phyloP scores from a whole-genome alignment of 768 basidiomycete species.

The Tylopilus plumbeoviolaceoides region DNA sequence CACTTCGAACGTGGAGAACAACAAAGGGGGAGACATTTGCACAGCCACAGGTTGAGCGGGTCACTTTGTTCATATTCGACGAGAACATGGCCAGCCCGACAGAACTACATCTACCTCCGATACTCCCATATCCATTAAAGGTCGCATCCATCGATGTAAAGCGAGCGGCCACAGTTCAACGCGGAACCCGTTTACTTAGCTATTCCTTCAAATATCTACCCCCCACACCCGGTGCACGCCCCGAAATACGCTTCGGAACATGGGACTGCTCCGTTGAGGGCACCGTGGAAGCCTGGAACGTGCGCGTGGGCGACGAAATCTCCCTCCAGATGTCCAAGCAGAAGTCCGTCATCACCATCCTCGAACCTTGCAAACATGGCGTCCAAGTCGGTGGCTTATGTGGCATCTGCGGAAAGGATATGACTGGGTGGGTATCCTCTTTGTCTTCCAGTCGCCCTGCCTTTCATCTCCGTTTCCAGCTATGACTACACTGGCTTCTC shows the following conservation, averaged over 20 bases:
- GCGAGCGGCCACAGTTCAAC: slow-evolving; percentile 44
- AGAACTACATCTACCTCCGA: slow-evolving; percentile 67
- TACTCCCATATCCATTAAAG: slow-evolving; percentile 85
- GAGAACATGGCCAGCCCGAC: slow-evolving; percentile 56
- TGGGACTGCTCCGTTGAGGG: slow-evolving; percentile 92
- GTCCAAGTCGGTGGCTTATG: slow-evolving; percentile 91
- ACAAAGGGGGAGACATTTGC: slow-evolving; percentile 30
- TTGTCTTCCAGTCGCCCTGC: not conserved
- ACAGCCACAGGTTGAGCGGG: slow-evolving; percentile 19
- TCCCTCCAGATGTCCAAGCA: slow-evolving; percentile 55
- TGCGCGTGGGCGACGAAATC: slow-evolving; percentile 63
- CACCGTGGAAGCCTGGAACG: slow-evolving; percentile 64
- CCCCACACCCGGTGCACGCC: slow-evolving; percentile 39
- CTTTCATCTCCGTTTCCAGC: slow-evolving; percentile 33
- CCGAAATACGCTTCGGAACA: slow-evolving; percentile 76
- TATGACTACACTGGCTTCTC: slow-evolving; percentile 86
- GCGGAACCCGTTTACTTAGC: slow-evolving; percentile 77
- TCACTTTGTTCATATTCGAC: not conserved
- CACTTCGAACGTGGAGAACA: slow-evolving; percentile 81
- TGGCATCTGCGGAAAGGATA: slow-evolving; percentile 91
- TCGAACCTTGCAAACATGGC: slow-evolving; percentile 95
- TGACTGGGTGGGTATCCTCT: slow-evolving; percentile 66
- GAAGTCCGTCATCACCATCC: slow-evolving; percentile 58
- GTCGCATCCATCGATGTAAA: slow-evolving; percentile 63
- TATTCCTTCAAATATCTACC: slow-evolving; percentile 73